These are phyloP conservation scores for Tetraselmis striata DNA, from an alignment of 139 green algal species.

Conservation along the genomic window DNA sequence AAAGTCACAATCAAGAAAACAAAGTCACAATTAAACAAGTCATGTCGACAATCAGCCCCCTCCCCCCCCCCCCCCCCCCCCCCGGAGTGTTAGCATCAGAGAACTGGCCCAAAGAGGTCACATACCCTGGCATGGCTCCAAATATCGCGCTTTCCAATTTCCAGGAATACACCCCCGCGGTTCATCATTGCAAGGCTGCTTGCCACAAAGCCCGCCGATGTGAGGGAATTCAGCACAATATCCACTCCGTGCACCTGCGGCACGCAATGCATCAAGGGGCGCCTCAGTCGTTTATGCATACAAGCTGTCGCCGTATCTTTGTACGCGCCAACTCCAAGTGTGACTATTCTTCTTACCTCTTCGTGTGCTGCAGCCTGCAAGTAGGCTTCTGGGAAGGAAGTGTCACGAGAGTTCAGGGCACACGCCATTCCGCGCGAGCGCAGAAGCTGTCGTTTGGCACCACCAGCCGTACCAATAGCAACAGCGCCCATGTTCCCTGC, in stretches of 20 bases:
- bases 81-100: no score
- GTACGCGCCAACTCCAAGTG: no score
- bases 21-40: no score
- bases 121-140: constrained; percentile 37
- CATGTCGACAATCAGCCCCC: no score
- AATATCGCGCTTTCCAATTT: constrained; percentile 89
- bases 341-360: background rate
- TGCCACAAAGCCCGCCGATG: constrained; percentile 76
- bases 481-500: background rate
- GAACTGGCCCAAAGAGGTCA: no score
- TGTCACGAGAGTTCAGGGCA: background rate
- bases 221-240: constrained; percentile 78
- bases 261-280: no score
- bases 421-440: background rate
- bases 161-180: constrained; percentile 53
- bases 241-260: background rate
- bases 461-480: background rate
- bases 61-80: no score
- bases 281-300: no score
- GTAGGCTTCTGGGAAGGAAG: background rate
- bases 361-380: background rate
- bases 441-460: background rate
- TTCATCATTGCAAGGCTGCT: constrained; percentile 38
- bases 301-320: no score
- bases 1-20: background rate